phyloP scores from a whole-genome alignment of 148 eudicot species.

The Amaranthus cruentus region DNA sequence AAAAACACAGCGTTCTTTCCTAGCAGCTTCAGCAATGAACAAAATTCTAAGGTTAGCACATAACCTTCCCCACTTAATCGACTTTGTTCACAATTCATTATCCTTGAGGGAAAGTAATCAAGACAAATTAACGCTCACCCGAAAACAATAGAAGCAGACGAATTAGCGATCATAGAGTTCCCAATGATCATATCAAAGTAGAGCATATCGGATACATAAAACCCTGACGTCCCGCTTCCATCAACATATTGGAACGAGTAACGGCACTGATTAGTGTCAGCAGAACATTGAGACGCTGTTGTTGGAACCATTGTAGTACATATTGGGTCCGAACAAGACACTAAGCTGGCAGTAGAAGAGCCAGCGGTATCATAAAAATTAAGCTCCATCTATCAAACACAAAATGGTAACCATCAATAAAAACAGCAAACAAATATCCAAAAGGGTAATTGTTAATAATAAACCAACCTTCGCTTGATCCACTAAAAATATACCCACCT shows the following conservation, averaged over 20 bases:
- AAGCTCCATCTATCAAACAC: slow-evolving; percentile 64
- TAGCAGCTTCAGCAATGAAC: too few relatives aligned
- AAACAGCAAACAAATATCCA: neutral
- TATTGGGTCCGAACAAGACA: slow-evolving; percentile 73
- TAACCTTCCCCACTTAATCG: neutral
- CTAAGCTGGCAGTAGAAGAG: slow-evolving; percentile 61
- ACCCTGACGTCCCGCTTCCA: slow-evolving; percentile 90
- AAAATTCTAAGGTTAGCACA: too few relatives aligned
- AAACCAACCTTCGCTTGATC: too few relatives aligned
- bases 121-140: slow-evolving; percentile 45
- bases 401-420: slow-evolving; percentile 4
- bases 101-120: neutral
- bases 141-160: slow-evolving; percentile 78
- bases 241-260: slow-evolving; percentile 79
- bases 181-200: slow-evolving; percentile 72
- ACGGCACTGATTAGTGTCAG: slow-evolving; percentile 60
- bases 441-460: too few relatives aligned
- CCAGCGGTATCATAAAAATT: slow-evolving; percentile 64
- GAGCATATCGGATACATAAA: slow-evolving; percentile 68
- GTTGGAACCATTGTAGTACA: slow-evolving; percentile 59
- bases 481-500: too few relatives aligned
- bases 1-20: neutral
- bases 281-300: slow-evolving; percentile 54
- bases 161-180: slow-evolving; percentile 53
- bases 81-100: neutral